Base-by-base conservation (phyloP, 1,284 basidiomycete species). In the Omphalotus olearius region DNA sequence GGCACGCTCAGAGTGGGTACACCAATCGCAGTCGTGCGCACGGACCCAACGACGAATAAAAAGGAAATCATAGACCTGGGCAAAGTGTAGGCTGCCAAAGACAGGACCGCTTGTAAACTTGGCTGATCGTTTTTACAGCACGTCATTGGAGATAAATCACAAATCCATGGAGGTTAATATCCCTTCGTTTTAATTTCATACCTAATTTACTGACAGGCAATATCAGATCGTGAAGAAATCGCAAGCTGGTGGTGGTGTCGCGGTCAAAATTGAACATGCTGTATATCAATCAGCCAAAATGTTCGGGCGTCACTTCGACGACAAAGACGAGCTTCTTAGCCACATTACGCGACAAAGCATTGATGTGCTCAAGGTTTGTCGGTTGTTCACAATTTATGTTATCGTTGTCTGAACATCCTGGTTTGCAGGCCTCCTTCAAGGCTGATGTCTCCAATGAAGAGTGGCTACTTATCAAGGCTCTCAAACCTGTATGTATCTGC, bases 251-350 rank as follows among this genome's bases (percentile, higher is more conserved):
- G 96, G 82, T 54, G 96, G 96, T 68, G 96, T 98, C 16, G 97
- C 97, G 0, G 92, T 99, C 65, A 98, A 98, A 79, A 98, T 99
- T 58, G 97, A 99, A 68, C 91, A 97, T 65, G 94, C 94, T 1
- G 88, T 94, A 4, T 95, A 99, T 70, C 92, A 98, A 70, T 90
- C 91, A 36, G 86, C 94, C 13, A 96, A 95, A 73, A 91, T 93
- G 80, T 97, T 89, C 64, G 93, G 93, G 6, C 82, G 90, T 53
- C 91, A 93, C 68, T 97, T 99, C 66, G 93, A 97, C 65, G 95
- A 98, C 49, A 93, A 93, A 69, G 96, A 99, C 68, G 93, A 97
- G 61, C 69, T 98, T 38, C 79, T 96, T 50, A 95, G 93, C 55
- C 88, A 91, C 57, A 90, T 99, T 66, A 88, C 91, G 42, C 81